Evolutionary conservation across 805 yeast genomes (phyloP).

Genomic region (Starmerella apicola): DNA sequence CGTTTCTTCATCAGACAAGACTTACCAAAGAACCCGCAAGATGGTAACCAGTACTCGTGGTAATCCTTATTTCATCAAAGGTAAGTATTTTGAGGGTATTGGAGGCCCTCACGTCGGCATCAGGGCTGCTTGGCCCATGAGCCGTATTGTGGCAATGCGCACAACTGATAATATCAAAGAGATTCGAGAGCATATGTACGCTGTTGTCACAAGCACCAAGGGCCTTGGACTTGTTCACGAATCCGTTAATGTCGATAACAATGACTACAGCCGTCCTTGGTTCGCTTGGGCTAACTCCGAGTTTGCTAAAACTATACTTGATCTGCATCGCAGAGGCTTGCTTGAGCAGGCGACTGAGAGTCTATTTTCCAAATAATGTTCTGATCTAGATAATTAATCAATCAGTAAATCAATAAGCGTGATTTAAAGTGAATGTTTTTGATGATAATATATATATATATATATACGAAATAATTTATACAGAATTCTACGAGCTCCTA

Average conservation of each 20-base stretch:
- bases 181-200: slow-evolving; percentile 38
- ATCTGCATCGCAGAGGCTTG: slow-evolving; percentile 43
- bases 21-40: slow-evolving; percentile 66
- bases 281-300: slow-evolving; percentile 92
- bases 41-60: slow-evolving; percentile 60
- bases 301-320: slow-evolving; percentile 74
- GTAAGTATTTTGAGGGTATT: slow-evolving; percentile 55
- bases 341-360: slow-evolving; percentile 14
- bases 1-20: slow-evolving; percentile 35
- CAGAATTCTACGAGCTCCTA: not conserved
- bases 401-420: no score
- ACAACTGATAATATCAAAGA: slow-evolving; percentile 64
- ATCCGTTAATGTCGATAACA: slow-evolving; percentile 50
- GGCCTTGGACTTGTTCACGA: slow-evolving; percentile 79
- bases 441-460: no score
- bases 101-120: slow-evolving; percentile 90
- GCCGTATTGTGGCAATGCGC: slow-evolving; percentile 59
- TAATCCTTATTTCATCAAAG: slow-evolving; percentile 65
- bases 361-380: slow-evolving; percentile 1
- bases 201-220: slow-evolving; percentile 50
- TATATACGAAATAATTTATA: no score
- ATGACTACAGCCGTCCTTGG: slow-evolving; percentile 70
- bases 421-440: no score
- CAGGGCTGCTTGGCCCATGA: slow-evolving; percentile 82
- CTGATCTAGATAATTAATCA: not conserved